Conservation (phyloP, 208 protist species). For the Crithidia fasciculata region DNA sequence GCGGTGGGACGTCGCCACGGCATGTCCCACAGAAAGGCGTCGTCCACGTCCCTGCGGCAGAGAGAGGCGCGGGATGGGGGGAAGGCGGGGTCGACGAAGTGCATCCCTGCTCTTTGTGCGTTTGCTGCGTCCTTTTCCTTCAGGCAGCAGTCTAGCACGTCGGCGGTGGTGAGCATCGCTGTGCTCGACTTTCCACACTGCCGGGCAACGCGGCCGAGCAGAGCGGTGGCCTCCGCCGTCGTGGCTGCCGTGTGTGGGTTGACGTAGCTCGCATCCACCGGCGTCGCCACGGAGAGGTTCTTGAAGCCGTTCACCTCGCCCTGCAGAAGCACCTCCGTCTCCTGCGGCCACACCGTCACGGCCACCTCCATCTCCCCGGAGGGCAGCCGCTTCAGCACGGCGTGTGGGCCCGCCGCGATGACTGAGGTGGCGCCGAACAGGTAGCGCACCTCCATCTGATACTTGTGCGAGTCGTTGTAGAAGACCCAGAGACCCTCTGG, state of each 20-base stretch:
- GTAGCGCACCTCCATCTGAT: slow-evolving; percentile 61
- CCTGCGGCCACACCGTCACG: slow-evolving; percentile 50
- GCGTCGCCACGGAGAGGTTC: slow-evolving; percentile 34
- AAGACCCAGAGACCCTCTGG: slow-evolving; percentile 58
- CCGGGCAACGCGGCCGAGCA: slow-evolving; percentile 34
- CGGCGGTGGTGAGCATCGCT: slow-evolving; percentile 24
- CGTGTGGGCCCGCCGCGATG: slow-evolving; percentile 31
- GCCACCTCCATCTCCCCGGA: slow-evolving; percentile 30
- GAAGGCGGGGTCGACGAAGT: slow-evolving; percentile 56
- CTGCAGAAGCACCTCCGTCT: slow-evolving; percentile 56
- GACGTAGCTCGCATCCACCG: slow-evolving; percentile 26
- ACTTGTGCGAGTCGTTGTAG: slow-evolving; percentile 79
- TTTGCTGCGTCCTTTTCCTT: too few species aligned
- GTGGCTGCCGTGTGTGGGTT: slow-evolving; percentile 38
- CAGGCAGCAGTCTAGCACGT: slow-evolving; percentile 27
- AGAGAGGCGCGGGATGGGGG: slow-evolving; percentile 35
- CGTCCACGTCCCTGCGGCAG: slow-evolving; percentile 43
- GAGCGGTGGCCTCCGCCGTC: slow-evolving; percentile 32
- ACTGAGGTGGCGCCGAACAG: slow-evolving; percentile 42
- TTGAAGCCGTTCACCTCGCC: slow-evolving; percentile 46
- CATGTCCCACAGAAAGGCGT: slow-evolving; percentile 41
- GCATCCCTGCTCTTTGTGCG: neutral
- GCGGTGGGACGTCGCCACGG: slow-evolving; percentile 38
- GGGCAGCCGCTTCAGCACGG: slow-evolving; percentile 12
- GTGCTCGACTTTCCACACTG: slow-evolving; percentile 11